Evolutionary conservation across 495 filamentous ascomycete genomes (phyloP).

Genomic region (Neurospora sp.): DNA sequence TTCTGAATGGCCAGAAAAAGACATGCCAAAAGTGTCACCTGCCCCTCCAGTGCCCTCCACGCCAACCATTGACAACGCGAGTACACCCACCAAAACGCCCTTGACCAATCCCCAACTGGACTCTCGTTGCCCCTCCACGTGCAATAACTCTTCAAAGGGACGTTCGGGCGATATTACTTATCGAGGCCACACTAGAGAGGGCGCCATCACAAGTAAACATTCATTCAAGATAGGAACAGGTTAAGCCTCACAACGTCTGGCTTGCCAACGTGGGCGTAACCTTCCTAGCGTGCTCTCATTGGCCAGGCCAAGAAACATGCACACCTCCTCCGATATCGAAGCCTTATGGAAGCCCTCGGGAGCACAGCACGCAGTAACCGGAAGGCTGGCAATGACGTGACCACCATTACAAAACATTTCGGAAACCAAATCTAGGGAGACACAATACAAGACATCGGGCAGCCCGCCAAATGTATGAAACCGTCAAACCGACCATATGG

Average conservation of each 20-base stretch:
- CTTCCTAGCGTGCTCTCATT: background rate
- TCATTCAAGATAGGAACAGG: background rate
- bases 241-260: background rate
- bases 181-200: conserved; percentile 6
- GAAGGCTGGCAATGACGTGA: background rate
- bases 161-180: conserved; percentile 14
- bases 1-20: conserved; percentile 11
- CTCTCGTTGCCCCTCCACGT: conserved; percentile 17
- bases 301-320: background rate
- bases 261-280: background rate
- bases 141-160: background rate
- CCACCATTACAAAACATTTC: background rate
- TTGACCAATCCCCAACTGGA: background rate
- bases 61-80: background rate
- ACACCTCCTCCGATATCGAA: background rate
- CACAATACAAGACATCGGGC: background rate
- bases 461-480: background rate
- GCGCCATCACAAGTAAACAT: background rate
- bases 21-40: conserved; percentile 18
- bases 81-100: background rate
- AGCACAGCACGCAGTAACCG: background rate
- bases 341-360: background rate
- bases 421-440: background rate
- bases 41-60: conserved; percentile 14
- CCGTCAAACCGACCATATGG: background rate